A percentile compares a stretch with the other conserved stretches of the same genome.
Conservation (phyloP, 2,329 filamentous ascomycete species). For the Chaetomiaceae sp. region DNA sequence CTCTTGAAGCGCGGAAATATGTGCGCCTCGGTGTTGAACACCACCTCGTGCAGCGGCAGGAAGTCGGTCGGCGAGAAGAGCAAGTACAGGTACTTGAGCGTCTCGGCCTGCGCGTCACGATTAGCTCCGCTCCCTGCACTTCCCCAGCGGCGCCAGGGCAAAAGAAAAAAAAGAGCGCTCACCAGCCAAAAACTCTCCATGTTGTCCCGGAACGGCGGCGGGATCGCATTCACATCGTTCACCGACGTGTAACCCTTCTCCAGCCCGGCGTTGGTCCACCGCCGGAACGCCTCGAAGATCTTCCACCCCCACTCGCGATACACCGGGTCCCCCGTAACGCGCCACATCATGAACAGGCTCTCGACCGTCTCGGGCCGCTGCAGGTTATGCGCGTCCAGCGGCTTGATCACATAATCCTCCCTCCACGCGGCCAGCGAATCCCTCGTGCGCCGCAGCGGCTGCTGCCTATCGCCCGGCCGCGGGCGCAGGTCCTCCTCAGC, state of each 20-base stretch:
- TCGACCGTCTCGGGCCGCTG: slow-evolving; percentile 95
- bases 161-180: not conserved
- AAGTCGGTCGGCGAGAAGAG: slow-evolving; percentile 80
- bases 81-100: slow-evolving; percentile 93
- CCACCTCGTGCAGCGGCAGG: slow-evolving; percentile 75
- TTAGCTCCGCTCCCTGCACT: not conserved
- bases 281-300: slow-evolving; percentile 89
- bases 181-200: slow-evolving; percentile 98
- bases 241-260: slow-evolving; percentile 78
- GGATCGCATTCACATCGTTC: slow-evolving; percentile 65
- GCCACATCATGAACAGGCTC: slow-evolving; percentile 96
- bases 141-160: not conserved
- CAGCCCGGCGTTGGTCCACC: slow-evolving; percentile 72
- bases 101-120: slow-evolving; percentile 56
- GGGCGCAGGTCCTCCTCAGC: slow-evolving; percentile 34
- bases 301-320: slow-evolving; percentile 98
- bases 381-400: slow-evolving; percentile 78
- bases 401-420: slow-evolving; percentile 73
- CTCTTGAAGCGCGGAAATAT: slow-evolving; percentile 74
- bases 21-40: slow-evolving; percentile 95
- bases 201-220: slow-evolving; percentile 71
- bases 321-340: slow-evolving; percentile 81
- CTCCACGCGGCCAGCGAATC: slow-evolving; percentile 56
- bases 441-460: slow-evolving; percentile 50
- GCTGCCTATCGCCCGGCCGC: slow-evolving; percentile 43